phyloP scores from a whole-genome alignment of 257 asterid species.

The Solanum ossicruentum region DNA sequence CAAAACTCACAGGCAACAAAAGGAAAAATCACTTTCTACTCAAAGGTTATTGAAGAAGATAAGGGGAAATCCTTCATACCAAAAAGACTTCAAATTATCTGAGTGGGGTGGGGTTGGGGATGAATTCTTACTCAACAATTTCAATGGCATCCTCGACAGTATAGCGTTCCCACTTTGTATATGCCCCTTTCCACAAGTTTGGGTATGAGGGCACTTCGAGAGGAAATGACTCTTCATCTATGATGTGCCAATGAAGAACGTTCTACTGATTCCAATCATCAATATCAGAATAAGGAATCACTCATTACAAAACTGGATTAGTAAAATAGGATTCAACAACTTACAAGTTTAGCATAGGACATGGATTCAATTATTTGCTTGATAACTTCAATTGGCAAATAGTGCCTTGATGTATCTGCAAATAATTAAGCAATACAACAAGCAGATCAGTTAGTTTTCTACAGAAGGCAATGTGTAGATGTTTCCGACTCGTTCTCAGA shows the following conservation, averaged over 20 bases:
- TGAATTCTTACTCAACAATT: slow-evolving; percentile 47
- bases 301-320: background rate
- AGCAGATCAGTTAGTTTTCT: background rate
- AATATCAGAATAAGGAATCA: slow-evolving; percentile 3
- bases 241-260: slow-evolving; percentile 95
- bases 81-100: background rate
- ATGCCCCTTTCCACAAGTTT: slow-evolving; percentile 86
- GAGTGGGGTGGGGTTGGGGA: background rate
- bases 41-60: background rate
- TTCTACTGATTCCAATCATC: slow-evolving; percentile 59
- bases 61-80: background rate
- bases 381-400: slow-evolving; percentile 62
- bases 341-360: slow-evolving; percentile 95
- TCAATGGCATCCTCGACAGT: slow-evolving; percentile 80
- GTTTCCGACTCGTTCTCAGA: background rate
- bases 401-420: slow-evolving; percentile 92
- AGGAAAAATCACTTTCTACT: background rate
- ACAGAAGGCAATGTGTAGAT: background rate
- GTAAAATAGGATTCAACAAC: slow-evolving; percentile 14
- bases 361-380: slow-evolving; percentile 88
- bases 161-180: slow-evolving; percentile 83
- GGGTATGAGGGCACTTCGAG: slow-evolving; percentile 85
- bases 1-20: background rate
- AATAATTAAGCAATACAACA: background rate
- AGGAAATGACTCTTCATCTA: slow-evolving; percentile 96